These are phyloP conservation scores for Blastocystis sp. DNA, from an alignment of 352 stramenopile genomes.

Conservation along the genomic window DNA sequence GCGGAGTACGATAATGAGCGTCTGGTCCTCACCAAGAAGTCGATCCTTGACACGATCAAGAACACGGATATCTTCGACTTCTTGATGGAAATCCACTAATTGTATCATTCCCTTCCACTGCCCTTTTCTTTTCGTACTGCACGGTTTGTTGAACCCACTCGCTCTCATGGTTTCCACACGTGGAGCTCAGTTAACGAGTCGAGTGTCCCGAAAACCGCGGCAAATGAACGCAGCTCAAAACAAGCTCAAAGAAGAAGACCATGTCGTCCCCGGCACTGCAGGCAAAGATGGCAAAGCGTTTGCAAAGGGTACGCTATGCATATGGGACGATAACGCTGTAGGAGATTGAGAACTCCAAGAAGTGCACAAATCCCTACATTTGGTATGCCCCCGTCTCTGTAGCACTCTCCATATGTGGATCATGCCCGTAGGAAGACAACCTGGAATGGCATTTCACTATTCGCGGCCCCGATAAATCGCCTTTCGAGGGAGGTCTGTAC, in stretches of 20 bases:
- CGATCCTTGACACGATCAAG: conserved; percentile 92
- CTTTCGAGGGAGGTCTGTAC: conserved; percentile 72
- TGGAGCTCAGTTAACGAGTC: not conserved
- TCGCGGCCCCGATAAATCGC: conserved; percentile 69
- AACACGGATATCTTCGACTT: conserved; percentile 99
- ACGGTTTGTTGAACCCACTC: conserved; percentile 6
- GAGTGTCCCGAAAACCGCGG: not conserved
- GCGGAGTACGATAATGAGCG: conserved; percentile 79
- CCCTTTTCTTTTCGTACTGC: conserved; percentile 20
- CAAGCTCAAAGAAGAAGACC: not conserved
- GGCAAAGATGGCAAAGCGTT: not conserved
- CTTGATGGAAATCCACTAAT: conserved; percentile 83
- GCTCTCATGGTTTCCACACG: not conserved
- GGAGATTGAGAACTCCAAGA: conserved; percentile 37
- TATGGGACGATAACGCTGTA: not conserved
- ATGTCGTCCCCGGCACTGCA: not conserved
- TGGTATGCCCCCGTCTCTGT: conserved; percentile 49
- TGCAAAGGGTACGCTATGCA: not conserved
- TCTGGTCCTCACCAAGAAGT: conserved; percentile 90
- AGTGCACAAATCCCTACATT: conserved; percentile 40
- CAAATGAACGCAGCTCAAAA: not conserved
- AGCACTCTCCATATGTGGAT: not conserved
- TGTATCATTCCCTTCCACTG: conserved; percentile 8
- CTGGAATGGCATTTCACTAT: conserved; percentile 73
- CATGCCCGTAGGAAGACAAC: conserved; percentile 69